phyloP scores from a whole-genome alignment of 2,329 filamentous ascomycete genomes.

The Teratosphaeria gauchensis region DNA sequence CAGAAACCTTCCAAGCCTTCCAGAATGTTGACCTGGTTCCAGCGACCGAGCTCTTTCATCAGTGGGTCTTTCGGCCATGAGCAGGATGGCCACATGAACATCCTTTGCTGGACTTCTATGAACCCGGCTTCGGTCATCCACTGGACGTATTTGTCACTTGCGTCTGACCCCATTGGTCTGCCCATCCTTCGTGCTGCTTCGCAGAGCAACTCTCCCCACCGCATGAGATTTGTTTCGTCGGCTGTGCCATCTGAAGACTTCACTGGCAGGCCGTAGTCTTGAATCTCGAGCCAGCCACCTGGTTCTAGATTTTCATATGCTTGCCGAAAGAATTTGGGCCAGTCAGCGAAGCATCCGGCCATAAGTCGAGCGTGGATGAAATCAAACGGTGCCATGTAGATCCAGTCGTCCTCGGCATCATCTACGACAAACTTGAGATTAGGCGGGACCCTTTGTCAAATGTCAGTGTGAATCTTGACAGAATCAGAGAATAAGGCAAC shows the following conservation, averaged over 20 bases:
- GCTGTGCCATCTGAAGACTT: constrained; percentile 30
- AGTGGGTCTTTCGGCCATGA: constrained; percentile 40
- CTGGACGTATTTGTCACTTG: constrained; percentile 27
- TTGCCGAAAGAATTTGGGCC: constrained; percentile 38
- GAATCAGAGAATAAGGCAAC: background rate
- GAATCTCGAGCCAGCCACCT: constrained; percentile 43
- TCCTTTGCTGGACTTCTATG: constrained; percentile 31
- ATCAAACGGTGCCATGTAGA: constrained; percentile 44
- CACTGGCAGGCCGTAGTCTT: constrained; percentile 37
- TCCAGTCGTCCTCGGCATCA: constrained; percentile 52
- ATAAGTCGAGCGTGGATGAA: constrained; percentile 46
- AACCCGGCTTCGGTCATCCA: constrained; percentile 35
- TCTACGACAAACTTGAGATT: constrained; percentile 56
- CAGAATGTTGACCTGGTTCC: constrained; percentile 33
- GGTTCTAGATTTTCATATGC: constrained; percentile 40
- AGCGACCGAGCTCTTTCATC: constrained; percentile 42
- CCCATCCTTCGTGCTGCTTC: constrained; percentile 32
- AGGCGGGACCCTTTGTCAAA: constrained; percentile 40
- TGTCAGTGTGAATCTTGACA: background rate
- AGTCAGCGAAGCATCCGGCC: constrained; percentile 45
- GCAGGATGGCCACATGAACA: constrained; percentile 34
- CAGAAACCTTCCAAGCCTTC: constrained; percentile 35
- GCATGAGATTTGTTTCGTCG: constrained; percentile 21
- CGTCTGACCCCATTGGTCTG: constrained; percentile 32
- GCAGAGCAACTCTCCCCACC: constrained; percentile 28